Conservation (phyloP, 1,284 basidiomycete species). For the Uromyces viciae-fabae region DNA sequence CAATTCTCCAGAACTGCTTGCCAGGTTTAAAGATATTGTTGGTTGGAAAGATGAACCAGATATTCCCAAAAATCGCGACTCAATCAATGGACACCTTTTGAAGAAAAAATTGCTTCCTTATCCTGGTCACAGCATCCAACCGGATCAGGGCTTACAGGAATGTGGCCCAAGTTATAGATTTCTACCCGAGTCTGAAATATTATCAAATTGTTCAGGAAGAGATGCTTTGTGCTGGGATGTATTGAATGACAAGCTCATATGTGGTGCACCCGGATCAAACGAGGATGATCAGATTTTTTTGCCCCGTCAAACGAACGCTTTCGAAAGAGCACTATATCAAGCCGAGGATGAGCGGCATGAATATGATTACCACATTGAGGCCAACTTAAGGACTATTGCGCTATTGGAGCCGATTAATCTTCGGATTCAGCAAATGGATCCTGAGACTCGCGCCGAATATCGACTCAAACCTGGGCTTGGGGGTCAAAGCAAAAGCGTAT, state of each 20-base stretch:
- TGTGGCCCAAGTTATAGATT: conserved; percentile 85
- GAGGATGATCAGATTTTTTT: conserved; percentile 91
- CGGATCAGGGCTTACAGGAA: conserved; percentile 12
- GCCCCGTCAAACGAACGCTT: conserved; percentile 93
- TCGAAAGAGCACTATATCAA: conserved; percentile 92
- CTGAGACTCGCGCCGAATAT: conserved; percentile 79
- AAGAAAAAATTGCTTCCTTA: conserved; percentile 53
- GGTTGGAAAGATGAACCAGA: conserved; percentile 69
- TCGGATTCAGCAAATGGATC: conserved; percentile 82
- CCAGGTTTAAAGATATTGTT: conserved; percentile 80
- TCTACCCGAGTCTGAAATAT: conserved; percentile 79
- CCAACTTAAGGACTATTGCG: conserved; percentile 83
- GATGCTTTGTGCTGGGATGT: conserved; percentile 95
- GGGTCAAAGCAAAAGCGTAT: conserved; percentile 79
- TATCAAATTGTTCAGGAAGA: conserved; percentile 85
- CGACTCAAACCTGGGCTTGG: conserved; percentile 84
- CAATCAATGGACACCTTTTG: conserved; percentile 59
- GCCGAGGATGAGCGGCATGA: conserved; percentile 98
- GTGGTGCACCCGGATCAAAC: conserved; percentile 87
- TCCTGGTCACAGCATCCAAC: conserved; percentile 55
- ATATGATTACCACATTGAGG: conserved; percentile 94
- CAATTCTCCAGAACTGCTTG: conserved; percentile 72
- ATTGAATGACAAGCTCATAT: conserved; percentile 93
- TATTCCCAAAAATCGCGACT: conserved; percentile 58
- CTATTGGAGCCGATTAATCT: conserved; percentile 82